Conservation (phyloP, 331 rosid genomes). For the Cydonia oblonga region DNA sequence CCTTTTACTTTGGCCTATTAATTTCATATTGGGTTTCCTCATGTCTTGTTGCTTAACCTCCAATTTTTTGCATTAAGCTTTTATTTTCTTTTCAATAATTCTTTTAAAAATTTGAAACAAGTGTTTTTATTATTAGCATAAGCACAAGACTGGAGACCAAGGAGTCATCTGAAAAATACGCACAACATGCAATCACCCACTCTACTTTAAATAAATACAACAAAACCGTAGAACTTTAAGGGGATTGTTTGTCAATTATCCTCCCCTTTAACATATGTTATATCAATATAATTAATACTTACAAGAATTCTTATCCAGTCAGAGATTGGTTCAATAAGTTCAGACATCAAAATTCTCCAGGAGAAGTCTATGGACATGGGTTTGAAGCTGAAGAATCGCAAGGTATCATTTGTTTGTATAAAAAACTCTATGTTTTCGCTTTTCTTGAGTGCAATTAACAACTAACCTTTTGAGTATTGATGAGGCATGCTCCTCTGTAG, state of each 20-base stretch:
- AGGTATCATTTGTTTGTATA: conserved; percentile 40
- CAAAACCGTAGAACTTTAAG: background rate
- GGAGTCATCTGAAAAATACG: background rate
- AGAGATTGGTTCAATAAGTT: conserved; percentile 87
- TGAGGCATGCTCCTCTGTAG: background rate
- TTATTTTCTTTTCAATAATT: background rate
- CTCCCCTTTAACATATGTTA: background rate
- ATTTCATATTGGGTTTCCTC: background rate
- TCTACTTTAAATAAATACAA: background rate
- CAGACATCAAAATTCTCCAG: conserved; percentile 87
- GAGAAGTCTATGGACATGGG: conserved; percentile 99
- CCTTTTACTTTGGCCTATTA: background rate
- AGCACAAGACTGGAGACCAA: background rate
- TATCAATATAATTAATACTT: background rate
- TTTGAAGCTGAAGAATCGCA: conserved; percentile 88
- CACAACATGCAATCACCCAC: background rate
- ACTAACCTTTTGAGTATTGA: background rate
- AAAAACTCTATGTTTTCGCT: background rate
- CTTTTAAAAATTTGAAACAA: background rate
- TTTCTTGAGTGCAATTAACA: background rate
- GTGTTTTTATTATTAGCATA: background rate
- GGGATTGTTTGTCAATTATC: background rate
- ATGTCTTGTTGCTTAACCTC: background rate
- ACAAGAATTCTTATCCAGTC: conserved; percentile 35
- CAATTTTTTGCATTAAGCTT: background rate